phyloP scores from a whole-genome alignment of 2,329 filamentous ascomycete genomes.

The Epichloe amarillans region DNA sequence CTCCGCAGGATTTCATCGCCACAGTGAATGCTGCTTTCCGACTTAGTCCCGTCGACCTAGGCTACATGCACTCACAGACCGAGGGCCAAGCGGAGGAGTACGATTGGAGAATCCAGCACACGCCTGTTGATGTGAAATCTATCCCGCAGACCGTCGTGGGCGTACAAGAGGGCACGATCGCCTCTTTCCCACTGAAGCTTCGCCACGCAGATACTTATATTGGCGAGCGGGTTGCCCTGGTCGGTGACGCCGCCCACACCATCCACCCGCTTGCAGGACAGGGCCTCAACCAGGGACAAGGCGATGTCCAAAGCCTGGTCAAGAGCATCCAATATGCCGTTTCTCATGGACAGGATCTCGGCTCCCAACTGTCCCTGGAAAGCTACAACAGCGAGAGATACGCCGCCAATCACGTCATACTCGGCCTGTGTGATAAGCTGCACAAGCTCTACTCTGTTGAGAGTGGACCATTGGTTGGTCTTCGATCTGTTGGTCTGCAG shows the following conservation, averaged over 20 bases:
- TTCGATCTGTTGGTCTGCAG: slow-evolving; percentile 63
- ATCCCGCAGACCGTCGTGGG: slow-evolving; percentile 54
- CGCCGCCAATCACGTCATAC: slow-evolving; percentile 63
- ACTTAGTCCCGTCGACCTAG: slow-evolving; percentile 63
- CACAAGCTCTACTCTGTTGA: slow-evolving; percentile 83
- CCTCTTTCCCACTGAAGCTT: slow-evolving; percentile 82
- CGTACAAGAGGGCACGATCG: slow-evolving; percentile 68
- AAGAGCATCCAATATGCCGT: slow-evolving; percentile 65
- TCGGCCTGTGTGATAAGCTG: slow-evolving; percentile 76
- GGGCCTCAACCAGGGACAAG: slow-evolving; percentile 86
- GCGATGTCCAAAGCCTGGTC: slow-evolving; percentile 69
- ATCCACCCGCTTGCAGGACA: slow-evolving; percentile 91
- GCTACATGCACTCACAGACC: slow-evolving; percentile 60
- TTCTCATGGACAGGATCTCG: slow-evolving; percentile 75
- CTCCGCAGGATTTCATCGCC: slow-evolving; percentile 59
- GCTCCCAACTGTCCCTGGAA: slow-evolving; percentile 64
- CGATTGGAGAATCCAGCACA: slow-evolving; percentile 69
- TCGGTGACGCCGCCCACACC: slow-evolving; percentile 91
- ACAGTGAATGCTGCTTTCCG: slow-evolving; percentile 93
- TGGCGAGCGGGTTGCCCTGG: slow-evolving; percentile 75
- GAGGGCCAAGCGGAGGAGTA: slow-evolving; percentile 59
- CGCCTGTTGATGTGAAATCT: slow-evolving; percentile 34
- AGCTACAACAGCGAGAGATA: slow-evolving; percentile 72
- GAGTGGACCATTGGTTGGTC: slow-evolving; percentile 64
- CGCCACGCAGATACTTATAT: slow-evolving; percentile 92